Base-by-base conservation (phyloP, 2,329 filamentous ascomycete species). In the Neocucurbitaria cava region DNA sequence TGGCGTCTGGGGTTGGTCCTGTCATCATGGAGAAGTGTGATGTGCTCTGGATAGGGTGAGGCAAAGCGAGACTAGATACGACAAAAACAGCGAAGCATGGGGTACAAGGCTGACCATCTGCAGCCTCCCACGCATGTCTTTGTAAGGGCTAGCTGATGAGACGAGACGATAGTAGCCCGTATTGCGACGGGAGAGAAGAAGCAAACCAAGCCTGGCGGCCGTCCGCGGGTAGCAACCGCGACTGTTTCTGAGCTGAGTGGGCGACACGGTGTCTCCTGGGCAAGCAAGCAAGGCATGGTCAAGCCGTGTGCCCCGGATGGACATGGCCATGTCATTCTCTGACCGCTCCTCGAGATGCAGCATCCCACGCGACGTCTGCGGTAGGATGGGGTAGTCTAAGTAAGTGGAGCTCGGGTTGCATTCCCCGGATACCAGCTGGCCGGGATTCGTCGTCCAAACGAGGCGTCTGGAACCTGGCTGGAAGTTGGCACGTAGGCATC, bases 321-420 rank as follows among this genome's bases (percentile, higher is more conserved):
- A 56, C 46, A 57, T 39, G 53, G 52, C 50, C 54, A 56, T 39
- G 44, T 56, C 52, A 56, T 62, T 56, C 50, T 61, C 62, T 68
- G 65, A 67, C 65, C 65, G 65, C 65, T 62, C 55, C 62, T 58
- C 47, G 49, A 49, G 18, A 46, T 52, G 54, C 56, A 54, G 49
- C 58, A 64, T 60, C 62, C 62, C 59, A 66, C 65, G 62, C 64
- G 64, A 59, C 59, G 63, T 64, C 59, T 59, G 58, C 54, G 42
- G 54, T 56, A 54, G 53, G 52, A 56, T 65, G 62, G 59, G 62
- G 59, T n/a, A n/a, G n/a, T n/a, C n/a, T n/a, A n/a, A n/a, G n/a
- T 58, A 65, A 58, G 62, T 62, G 60, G 62, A 61, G 52, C 55
- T 52, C 63, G 61, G 63, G 49, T 52, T 61, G 52, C 55, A 59